Evolutionary conservation across 805 yeast species (phyloP).

Genomic region (Starmera caribaea): DNA sequence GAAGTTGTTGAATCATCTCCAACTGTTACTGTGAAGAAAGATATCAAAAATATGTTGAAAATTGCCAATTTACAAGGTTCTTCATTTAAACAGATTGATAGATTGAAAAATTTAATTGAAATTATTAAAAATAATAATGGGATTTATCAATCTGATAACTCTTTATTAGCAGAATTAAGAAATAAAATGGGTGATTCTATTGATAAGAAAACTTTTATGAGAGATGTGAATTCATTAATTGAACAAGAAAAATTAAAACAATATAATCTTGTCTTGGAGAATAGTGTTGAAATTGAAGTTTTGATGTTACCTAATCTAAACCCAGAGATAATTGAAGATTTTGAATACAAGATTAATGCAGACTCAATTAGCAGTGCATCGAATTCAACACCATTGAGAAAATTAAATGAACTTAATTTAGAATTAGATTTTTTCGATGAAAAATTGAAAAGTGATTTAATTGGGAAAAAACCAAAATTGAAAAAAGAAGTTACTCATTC

Average conservation of each 20-base stretch:
- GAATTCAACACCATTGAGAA: not conserved
- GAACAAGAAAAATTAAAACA: slow-evolving; percentile 17
- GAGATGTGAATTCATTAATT: slow-evolving; percentile 31
- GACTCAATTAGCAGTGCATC: not conserved
- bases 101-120: slow-evolving; percentile 33
- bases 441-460: slow-evolving; percentile 6
- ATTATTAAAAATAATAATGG: slow-evolving; percentile 36
- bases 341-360: not conserved
- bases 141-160: slow-evolving; percentile 31
- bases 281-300: slow-evolving; percentile 13
- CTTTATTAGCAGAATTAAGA: slow-evolving; percentile 31
- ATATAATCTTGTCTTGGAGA: not conserved
- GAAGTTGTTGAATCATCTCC: not conserved
- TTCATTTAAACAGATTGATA: slow-evolving; percentile 33
- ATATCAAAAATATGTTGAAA: not conserved
- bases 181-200: slow-evolving; percentile 31
- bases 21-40: not conserved
- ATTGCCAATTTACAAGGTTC: slow-evolving; percentile 27
- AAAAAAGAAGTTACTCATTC: too few relatives aligned
- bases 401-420: slow-evolving; percentile 9
- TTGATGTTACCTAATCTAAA: slow-evolving; percentile 18
- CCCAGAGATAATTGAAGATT: slow-evolving; percentile 10
- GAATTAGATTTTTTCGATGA: slow-evolving; percentile 19
- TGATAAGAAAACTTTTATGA: slow-evolving; percentile 45
- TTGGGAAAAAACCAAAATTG: not conserved